Percentiles rank a stretch among this genome's conserved stretches.
phyloP scores from a whole-genome alignment of 805 yeast species.

The Dipodascopsis tothii region DNA sequence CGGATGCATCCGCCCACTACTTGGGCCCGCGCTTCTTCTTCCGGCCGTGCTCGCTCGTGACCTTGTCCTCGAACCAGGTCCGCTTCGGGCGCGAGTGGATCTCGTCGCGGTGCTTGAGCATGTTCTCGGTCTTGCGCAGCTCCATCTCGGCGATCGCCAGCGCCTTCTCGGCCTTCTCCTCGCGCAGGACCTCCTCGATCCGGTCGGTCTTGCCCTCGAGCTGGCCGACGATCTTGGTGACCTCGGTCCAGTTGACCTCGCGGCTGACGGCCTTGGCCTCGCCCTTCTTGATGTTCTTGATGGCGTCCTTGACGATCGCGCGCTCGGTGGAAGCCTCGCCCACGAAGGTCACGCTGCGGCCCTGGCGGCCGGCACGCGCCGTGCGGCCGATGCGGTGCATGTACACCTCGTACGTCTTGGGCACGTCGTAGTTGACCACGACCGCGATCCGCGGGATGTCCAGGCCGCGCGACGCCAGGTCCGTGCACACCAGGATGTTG shows the following conservation, averaged over 20 bases:
- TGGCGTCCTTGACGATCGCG: slow-evolving; percentile 81
- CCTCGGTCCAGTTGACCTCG: slow-evolving; percentile 81
- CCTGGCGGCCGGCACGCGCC: slow-evolving; percentile 97
- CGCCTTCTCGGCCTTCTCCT: slow-evolving; percentile 81
- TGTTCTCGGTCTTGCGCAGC: slow-evolving; percentile 72
- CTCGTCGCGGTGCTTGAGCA: slow-evolving; percentile 71
- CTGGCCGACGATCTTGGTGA: slow-evolving; percentile 57
- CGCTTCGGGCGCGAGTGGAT: slow-evolving; percentile 85
- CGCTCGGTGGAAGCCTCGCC: slow-evolving; percentile 88
- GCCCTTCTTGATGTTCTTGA: slow-evolving; percentile 54
- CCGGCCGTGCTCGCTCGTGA: no score
- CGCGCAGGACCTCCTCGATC: slow-evolving; percentile 70
- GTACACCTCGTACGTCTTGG: slow-evolving; percentile 82
- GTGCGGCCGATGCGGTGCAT: slow-evolving; percentile 98
- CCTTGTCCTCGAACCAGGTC: slow-evolving; percentile 65
- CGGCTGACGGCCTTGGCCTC: slow-evolving; percentile 64
- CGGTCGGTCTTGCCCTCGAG: slow-evolving; percentile 53
- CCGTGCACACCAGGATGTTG: slow-evolving; percentile 89
- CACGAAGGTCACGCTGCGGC: slow-evolving; percentile 85
- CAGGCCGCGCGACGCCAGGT: slow-evolving; percentile 96
- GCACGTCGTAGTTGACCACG: slow-evolving; percentile 94
- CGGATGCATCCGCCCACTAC: no score
- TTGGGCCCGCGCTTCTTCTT: no score
- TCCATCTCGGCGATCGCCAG: slow-evolving; percentile 86
- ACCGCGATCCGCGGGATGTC: slow-evolving; percentile 97